Conservation (phyloP, 140 eudicot species). For the Erigeron philadelphicus region DNA sequence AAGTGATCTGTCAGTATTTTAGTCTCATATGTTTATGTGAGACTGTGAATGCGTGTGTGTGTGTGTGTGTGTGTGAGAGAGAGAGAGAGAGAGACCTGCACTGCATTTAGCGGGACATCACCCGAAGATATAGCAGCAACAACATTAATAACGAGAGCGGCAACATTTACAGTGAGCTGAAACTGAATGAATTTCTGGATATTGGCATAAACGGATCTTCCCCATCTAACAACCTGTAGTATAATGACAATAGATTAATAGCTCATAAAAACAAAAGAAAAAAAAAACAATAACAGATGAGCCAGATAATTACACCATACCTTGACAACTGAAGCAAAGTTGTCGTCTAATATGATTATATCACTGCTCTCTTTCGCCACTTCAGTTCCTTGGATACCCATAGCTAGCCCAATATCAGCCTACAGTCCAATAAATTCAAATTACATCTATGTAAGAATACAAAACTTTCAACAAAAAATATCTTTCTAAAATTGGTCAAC, state of each 20-base stretch:
- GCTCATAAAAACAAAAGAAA: neutral
- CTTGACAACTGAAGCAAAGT: conserved; percentile 83
- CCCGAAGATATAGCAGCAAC: conserved; percentile 82
- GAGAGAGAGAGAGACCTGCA: conserved; percentile 54
- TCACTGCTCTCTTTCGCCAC: conserved; percentile 93
- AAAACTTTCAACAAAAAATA: neutral
- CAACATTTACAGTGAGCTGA: conserved; percentile 91
- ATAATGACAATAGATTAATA: neutral
- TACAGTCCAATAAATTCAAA: conserved; percentile 29
- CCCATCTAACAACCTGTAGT: conserved; percentile 85
- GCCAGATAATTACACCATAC: conserved; percentile 24
- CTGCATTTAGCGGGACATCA: conserved; percentile 81
- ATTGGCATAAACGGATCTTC: conserved; percentile 84
- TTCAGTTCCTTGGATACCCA: conserved; percentile 94
- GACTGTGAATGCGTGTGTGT: neutral
- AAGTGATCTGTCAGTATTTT: neutral
- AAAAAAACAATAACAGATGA: neutral
- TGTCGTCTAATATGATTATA: conserved; percentile 77
- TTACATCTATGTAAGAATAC: neutral
- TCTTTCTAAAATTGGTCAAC: neutral
- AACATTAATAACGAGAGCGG: conserved; percentile 79
- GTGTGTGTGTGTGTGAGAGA: neutral
- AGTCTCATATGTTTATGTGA: neutral
- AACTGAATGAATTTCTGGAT: conserved; percentile 90
- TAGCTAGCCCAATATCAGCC: conserved; percentile 96